These are phyloP conservation scores for Calonectria hawksworthii DNA, from an alignment of 2,329 filamentous ascomycete species.

Conservation along the genomic window DNA sequence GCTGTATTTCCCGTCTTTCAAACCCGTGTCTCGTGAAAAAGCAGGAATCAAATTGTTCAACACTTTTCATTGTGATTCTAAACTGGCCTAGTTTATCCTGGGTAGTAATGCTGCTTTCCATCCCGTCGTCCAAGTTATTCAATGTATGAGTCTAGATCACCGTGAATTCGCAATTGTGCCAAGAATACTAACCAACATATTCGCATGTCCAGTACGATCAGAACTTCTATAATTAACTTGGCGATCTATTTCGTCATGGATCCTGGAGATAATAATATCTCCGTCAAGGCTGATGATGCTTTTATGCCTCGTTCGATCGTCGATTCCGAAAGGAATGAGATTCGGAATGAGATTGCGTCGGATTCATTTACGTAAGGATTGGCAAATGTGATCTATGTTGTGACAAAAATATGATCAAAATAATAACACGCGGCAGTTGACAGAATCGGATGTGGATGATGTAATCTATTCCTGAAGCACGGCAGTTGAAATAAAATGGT, in stretches of 20 bases:
- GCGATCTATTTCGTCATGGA: not conserved
- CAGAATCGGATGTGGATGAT: not conserved
- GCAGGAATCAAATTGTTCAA: not conserved
- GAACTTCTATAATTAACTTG: not conserved
- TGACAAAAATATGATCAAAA: not conserved
- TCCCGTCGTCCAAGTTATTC: not conserved
- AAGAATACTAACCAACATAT: not conserved
- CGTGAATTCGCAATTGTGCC: not conserved
- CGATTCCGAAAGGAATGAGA: not conserved
- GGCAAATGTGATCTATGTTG: not conserved
- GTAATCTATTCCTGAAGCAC: not conserved
- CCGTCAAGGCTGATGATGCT: not conserved
- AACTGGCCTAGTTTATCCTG: not conserved
- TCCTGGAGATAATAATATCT: not conserved
- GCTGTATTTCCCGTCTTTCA: not conserved
- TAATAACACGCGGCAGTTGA: not conserved
- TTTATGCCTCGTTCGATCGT: not conserved
- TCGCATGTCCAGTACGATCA: not conserved
- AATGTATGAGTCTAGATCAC: not conserved
- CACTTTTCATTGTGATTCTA: not conserved
- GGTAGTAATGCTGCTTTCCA: not conserved
- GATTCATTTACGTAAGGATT: not conserved
- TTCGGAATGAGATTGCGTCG: not conserved
- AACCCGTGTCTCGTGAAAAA: not conserved
- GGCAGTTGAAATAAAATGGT: not conserved